Conservation (phyloP, 805 yeast species). For the Saccharomycopsis selenospora region DNA sequence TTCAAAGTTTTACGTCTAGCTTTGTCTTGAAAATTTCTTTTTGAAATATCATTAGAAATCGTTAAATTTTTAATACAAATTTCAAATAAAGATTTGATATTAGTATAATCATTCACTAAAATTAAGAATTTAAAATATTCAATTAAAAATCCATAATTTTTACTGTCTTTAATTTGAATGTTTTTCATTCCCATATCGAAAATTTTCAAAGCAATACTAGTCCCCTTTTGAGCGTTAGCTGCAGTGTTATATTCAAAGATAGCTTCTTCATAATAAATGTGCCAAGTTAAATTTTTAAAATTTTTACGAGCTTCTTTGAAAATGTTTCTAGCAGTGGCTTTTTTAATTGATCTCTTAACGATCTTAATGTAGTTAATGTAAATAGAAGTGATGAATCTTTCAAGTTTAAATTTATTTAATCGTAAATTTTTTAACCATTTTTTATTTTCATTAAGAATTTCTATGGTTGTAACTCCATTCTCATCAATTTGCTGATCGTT, state of each 20-base stretch:
- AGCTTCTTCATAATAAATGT: slow-evolving; percentile 77
- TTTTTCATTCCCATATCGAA: slow-evolving; percentile 70
- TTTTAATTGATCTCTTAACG: slow-evolving; percentile 45
- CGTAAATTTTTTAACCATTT: slow-evolving; percentile 9
- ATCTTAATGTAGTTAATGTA: slow-evolving; percentile 67
- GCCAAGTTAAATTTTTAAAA: slow-evolving; percentile 64
- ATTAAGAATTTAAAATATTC: slow-evolving; percentile 70
- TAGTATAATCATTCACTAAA: slow-evolving; percentile 58
- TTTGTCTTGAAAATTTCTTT: slow-evolving; percentile 15
- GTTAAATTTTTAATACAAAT: slow-evolving; percentile 48
- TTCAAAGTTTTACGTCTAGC: slow-evolving; percentile 31
- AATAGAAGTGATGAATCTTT: slow-evolving; percentile 43
- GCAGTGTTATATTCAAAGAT: slow-evolving; percentile 64
- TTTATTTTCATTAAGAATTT: slow-evolving; percentile 3
- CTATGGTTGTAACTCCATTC: slow-evolving; percentile 21
- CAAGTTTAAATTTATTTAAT: slow-evolving; percentile 21
- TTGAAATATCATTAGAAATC: slow-evolving; percentile 29
- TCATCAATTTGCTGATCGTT: slow-evolving; percentile 21
- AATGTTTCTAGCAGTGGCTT: slow-evolving; percentile 36
- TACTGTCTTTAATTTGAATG: slow-evolving; percentile 31
- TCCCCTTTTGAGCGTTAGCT: slow-evolving; percentile 35
- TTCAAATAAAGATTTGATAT: slow-evolving; percentile 79
- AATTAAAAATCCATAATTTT: slow-evolving; percentile 53
- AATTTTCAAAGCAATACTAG: slow-evolving; percentile 63
- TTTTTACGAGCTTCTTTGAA: slow-evolving; percentile 65